phyloP scores from a whole-genome alignment of 805 yeast genomes.

The Candida hispaniensis region DNA sequence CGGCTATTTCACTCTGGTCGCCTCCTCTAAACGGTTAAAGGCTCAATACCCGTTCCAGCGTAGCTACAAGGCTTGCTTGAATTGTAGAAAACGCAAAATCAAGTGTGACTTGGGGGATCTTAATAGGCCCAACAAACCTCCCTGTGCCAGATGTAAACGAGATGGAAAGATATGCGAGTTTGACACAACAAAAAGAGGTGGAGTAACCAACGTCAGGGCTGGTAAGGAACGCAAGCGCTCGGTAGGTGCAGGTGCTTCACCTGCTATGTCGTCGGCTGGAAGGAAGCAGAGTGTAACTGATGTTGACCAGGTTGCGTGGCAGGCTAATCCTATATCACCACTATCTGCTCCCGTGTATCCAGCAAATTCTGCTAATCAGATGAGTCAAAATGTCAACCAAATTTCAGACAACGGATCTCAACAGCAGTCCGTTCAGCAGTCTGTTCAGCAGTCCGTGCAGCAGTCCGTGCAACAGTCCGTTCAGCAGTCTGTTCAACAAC shows the following conservation, averaged over 20 bases:
- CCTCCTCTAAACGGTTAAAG: conserved; percentile 10
- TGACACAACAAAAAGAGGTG: conserved; percentile 48
- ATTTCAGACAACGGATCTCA: too few species aligned
- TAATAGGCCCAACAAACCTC: conserved; percentile 62
- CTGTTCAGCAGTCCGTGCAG: not conserved
- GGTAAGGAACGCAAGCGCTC: conserved; percentile 25
- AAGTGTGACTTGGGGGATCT: conserved; percentile 77
- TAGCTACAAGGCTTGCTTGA: conserved; percentile 73
- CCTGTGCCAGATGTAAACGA: conserved; percentile 75
- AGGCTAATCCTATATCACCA: too few species aligned
- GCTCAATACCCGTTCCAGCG: conserved; percentile 38
- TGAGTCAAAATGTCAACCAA: too few species aligned
- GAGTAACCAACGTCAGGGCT: conserved; percentile 31
- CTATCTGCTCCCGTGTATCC: too few species aligned
- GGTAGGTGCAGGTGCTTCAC: too few species aligned
- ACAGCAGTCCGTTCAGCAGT: not conserved
- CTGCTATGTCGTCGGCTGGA: too few species aligned
- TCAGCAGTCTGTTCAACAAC: conserved; percentile 1
- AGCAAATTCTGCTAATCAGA: too few species aligned
- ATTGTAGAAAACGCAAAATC: conserved; percentile 74
- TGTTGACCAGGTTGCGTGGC: too few species aligned
- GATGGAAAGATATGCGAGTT: conserved; percentile 76
- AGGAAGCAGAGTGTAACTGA: too few species aligned
- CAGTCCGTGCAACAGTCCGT: conserved; percentile 1
- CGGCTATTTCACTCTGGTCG: too few species aligned